These are phyloP conservation scores for Quillaja saponaria DNA, from an alignment of 306 rosid genomes.

Conservation along the genomic window DNA sequence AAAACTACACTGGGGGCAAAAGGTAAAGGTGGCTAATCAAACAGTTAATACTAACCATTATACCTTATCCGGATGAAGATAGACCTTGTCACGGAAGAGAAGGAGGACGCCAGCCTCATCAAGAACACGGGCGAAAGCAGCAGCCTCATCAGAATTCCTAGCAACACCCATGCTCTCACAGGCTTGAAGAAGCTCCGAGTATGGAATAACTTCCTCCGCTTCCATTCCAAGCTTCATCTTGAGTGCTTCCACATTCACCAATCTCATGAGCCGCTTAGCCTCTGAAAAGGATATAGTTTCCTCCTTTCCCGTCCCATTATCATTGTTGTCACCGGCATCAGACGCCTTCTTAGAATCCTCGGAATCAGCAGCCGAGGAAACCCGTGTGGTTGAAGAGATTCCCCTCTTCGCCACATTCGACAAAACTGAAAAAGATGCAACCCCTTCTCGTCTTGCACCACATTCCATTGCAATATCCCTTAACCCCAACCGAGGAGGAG, in stretches of 20 bases:
- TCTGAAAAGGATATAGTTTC: constrained; percentile 57
- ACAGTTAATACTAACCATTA: neutral
- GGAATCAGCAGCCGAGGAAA: neutral
- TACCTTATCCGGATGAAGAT: constrained; percentile 91
- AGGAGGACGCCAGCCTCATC: constrained; percentile 94
- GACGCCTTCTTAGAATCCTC: neutral
- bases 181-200: constrained; percentile 67
- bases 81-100: constrained; percentile 86
- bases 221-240: constrained; percentile 70
- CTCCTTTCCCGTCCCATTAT: constrained; percentile 27
- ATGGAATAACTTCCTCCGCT: constrained; percentile 68
- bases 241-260: constrained; percentile 82
- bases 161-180: constrained; percentile 82
- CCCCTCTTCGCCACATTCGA: neutral
- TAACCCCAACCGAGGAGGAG: constrained; percentile 6
- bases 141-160: constrained; percentile 67
- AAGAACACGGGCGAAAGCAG: constrained; percentile 65
- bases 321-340: neutral
- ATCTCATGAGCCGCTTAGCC: constrained; percentile 86
- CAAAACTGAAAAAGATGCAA: neutral
- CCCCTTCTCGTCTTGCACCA: neutral
- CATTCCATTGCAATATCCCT: neutral
- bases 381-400: neutral
- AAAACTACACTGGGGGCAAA: too few relatives aligned
- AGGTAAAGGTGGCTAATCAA: neutral